Evolutionary conservation across 306 rosid species (phyloP).

Genomic region (Castanea mollissima): DNA sequence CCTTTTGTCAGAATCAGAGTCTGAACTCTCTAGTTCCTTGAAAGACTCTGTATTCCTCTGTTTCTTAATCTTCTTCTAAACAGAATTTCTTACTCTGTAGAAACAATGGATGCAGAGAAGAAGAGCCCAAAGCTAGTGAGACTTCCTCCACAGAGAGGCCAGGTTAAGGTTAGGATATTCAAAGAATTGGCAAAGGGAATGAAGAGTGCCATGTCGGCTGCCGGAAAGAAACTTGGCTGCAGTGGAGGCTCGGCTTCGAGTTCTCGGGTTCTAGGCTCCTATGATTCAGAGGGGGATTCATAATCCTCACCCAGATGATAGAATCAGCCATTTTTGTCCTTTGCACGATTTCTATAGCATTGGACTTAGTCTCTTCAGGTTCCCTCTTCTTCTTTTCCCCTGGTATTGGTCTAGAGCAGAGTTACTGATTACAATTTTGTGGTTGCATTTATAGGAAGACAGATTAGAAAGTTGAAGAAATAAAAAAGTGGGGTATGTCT

Average conservation of each 20-base stretch:
- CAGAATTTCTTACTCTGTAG: too few species aligned
- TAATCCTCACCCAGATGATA: not conserved
- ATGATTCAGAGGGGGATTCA: not conserved
- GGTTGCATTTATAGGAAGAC: not conserved
- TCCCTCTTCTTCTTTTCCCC: not conserved
- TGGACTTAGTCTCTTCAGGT: not conserved
- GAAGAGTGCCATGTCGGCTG: not conserved
- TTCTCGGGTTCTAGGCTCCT: not conserved
- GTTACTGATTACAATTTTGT: not conserved
- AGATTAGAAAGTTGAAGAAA: not conserved
- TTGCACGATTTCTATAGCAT: not conserved
- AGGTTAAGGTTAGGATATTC: constrained; percentile 14
- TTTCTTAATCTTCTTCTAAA: not conserved
- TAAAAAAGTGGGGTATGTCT: not conserved
- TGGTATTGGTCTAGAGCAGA: not conserved
- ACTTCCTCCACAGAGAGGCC: constrained; percentile 29
- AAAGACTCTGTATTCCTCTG: not conserved
- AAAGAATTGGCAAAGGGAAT: not conserved
- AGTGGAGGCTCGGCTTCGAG: not conserved
- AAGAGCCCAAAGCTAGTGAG: not conserved
- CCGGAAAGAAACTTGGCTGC: not conserved
- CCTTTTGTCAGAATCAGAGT: not conserved
- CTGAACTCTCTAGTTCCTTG: not conserved
- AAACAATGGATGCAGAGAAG: not conserved
- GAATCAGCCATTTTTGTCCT: not conserved